Evolutionary conservation across 2,329 filamentous ascomycete genomes (phyloP), one percentile per base, ranked within the genome.

Genomic region (Aspergillus intermedius): DNA sequence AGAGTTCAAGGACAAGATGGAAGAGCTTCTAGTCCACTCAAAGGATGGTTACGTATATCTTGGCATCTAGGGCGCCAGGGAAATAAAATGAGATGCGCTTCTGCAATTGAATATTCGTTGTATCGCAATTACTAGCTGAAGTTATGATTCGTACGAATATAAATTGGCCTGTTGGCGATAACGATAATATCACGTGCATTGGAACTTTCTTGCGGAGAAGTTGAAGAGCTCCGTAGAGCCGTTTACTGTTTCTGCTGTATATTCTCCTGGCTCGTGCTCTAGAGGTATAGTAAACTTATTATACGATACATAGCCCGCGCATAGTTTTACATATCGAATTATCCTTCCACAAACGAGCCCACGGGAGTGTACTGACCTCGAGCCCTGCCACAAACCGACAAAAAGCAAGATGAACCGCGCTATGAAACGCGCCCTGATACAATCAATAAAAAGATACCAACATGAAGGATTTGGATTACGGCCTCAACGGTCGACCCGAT

Each of bases 121-220:
- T 10, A 30, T 30, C 4, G 25, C 25, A 30, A 30, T 30, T 10
- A 5, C 35, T 19, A 19, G 15, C 15, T 19, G 35, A 8, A 15
- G 35, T 8, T 39, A 17, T 39, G 35, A n/a, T 39, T 8, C 19
- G 35, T 39, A 39, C 19, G 6, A 39, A 39, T 19, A 39, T 17
- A 19, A 9, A 39, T 39, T 39, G 21, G 21, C 19, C 13, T 39
- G n/a, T n/a, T 17, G 5, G n/a, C 40, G 47, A 54, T 49, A 50
- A 50, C 48, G 47, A 54, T 54, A 42, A 45, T 42, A 53, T 61
- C 60, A 62, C 60, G 60, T 62, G 60, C 19, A 40, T 25, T 47
- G 54, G 50, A 58, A 59, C 51, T 58, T 58, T 51, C 58, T 50
- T 59, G 59, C 58, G 60, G 56, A 62, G 59, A 54, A 54, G 50